Percentiles rank a stretch among this genome's conserved stretches.
phyloP scores from a whole-genome alignment of 2,329 filamentous ascomycete species.

The Paecilomyces dactylethromorphus region DNA sequence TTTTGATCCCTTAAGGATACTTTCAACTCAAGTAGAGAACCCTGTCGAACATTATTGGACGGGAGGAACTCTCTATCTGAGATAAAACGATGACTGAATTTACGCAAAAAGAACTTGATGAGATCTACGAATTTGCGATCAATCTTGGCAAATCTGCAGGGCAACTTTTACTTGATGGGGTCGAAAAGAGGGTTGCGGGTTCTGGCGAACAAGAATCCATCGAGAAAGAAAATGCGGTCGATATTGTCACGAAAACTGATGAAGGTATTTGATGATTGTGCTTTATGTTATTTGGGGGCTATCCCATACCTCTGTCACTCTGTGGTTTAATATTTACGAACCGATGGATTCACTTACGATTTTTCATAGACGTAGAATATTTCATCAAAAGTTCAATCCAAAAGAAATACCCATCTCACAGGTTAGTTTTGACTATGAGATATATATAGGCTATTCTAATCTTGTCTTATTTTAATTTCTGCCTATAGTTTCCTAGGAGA shows the following conservation, averaged over 20 bases:
- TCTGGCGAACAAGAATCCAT: slow-evolving; percentile 36
- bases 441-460: neutral
- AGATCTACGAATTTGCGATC: slow-evolving; percentile 65
- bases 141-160: slow-evolving; percentile 66
- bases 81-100: neutral
- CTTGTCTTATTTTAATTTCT: neutral
- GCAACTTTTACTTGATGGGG: slow-evolving; percentile 57
- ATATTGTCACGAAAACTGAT: slow-evolving; percentile 72
- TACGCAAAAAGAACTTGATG: slow-evolving; percentile 38
- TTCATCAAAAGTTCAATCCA: slow-evolving; percentile 59
- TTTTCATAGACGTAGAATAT: slow-evolving; percentile 59
- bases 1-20: neutral
- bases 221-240: slow-evolving; percentile 70
- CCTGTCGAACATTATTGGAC: too few species aligned
- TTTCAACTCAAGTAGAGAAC: neutral
- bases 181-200: slow-evolving; percentile 49
- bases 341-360: neutral
- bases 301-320: neutral
- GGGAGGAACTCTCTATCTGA: neutral
- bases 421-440: slow-evolving; percentile 40
- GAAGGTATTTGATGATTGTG: slow-evolving; percentile 45
- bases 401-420: slow-evolving; percentile 58
- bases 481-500: slow-evolving; percentile 63
- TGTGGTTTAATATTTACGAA: neutral
- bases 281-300: neutral